phyloP scores from a whole-genome alignment of 2,329 filamentous ascomycete species.

The Hansfordia pulvinata region DNA sequence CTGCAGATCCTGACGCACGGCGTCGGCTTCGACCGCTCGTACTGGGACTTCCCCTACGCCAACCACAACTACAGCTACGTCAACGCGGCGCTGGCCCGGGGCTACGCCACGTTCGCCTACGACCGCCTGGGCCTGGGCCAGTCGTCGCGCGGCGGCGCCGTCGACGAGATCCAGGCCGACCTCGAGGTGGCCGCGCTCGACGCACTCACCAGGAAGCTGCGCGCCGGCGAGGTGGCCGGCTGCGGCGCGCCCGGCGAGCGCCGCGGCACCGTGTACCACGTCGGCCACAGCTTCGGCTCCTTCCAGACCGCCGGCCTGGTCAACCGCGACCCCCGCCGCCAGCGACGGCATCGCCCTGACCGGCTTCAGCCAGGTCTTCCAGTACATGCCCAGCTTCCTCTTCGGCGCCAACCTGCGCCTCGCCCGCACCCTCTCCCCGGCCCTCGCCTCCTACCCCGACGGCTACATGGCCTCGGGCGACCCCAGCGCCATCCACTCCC shows the following conservation, averaged over 20 bases:
- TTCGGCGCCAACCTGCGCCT: constrained; percentile 32
- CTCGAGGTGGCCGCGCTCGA: constrained; percentile 45
- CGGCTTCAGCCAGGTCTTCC: constrained; percentile 37
- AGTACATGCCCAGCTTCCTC: constrained; percentile 27
- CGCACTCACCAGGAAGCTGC: constrained; percentile 34
- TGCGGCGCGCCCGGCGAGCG: constrained; percentile 21
- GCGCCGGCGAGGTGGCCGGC: constrained; percentile 26
- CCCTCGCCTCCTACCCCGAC: constrained; percentile 20
- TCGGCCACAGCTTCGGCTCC: constrained; percentile 53
- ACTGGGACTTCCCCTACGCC: constrained; percentile 47
- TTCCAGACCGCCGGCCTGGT: constrained; percentile 41
- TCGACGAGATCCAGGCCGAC: constrained; percentile 43
- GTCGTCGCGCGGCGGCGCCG: constrained; percentile 42
- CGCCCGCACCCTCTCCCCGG: constrained; percentile 17
- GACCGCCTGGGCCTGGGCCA: constrained; percentile 49
- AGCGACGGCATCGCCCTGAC: constrained; percentile 47
- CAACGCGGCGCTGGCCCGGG: constrained; percentile 34
- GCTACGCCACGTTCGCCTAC: constrained; percentile 45
- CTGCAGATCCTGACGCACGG: constrained; percentile 39
- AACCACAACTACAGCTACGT: constrained; percentile 51
- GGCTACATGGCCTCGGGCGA: constrained; percentile 39
- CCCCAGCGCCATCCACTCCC: constrained; percentile 32
- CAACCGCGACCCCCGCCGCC: constrained; percentile 33
- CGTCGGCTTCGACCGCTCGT: constrained; percentile 40
- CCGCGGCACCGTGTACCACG: constrained; percentile 37